Evolutionary conservation across 805 yeast genomes (phyloP).

Genomic region (Metschnikowia santaceciliae): DNA sequence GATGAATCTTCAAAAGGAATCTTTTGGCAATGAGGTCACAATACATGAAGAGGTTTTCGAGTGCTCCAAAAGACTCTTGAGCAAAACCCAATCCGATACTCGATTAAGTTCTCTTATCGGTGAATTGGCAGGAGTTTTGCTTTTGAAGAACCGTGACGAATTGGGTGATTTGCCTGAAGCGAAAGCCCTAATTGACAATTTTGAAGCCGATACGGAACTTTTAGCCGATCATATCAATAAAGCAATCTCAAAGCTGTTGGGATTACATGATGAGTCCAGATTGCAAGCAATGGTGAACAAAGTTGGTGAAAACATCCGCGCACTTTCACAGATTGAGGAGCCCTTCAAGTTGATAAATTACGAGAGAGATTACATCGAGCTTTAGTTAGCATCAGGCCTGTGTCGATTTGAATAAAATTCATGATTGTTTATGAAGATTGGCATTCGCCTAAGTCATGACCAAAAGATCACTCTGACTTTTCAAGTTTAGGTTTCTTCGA

Average conservation of each 20-base stretch:
- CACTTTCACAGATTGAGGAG: conserved; percentile 29
- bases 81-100: background rate
- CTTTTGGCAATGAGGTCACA: conserved; percentile 19
- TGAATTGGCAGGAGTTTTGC: conserved; percentile 13
- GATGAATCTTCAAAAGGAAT: conserved; percentile 17
- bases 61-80: background rate
- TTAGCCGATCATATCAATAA: conserved; percentile 22
- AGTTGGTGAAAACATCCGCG: conserved; percentile 29
- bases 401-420: background rate
- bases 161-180: conserved; percentile 10
- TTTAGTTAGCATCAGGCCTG: background rate
- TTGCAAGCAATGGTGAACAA: conserved; percentile 30
- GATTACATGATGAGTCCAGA: conserved; percentile 26
- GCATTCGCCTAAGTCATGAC: background rate
- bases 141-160: conserved; percentile 5
- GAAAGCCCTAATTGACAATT: conserved; percentile 16
- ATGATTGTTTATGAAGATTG: background rate
- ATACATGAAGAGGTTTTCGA: conserved; percentile 12
- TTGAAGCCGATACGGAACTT: conserved; percentile 20
- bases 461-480: background rate
- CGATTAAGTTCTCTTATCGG: background rate
- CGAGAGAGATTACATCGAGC: conserved; percentile 32
- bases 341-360: conserved; percentile 35
- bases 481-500: background rate
- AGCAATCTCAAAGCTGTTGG: conserved; percentile 22